Evolutionary conservation across 2,329 filamentous ascomycete genomes (phyloP).

Genomic region (Cercospora nicotianae): DNA sequence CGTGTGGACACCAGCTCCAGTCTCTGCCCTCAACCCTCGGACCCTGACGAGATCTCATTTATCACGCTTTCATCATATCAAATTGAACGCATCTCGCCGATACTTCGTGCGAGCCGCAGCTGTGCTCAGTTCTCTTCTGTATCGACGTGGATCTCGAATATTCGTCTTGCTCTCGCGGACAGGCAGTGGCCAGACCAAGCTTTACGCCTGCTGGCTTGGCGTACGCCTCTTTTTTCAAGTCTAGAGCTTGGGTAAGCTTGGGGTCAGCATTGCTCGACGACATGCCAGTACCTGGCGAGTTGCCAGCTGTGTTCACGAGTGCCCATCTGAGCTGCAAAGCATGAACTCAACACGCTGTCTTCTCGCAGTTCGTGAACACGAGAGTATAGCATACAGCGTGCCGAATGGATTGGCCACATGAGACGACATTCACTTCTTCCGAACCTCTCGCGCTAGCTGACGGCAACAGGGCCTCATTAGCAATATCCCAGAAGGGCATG

Average conservation of each 20-base stretch:
- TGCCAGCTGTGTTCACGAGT: background rate
- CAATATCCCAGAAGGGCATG: no score
- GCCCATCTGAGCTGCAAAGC: background rate
- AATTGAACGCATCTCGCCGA: background rate
- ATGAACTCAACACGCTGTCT: background rate
- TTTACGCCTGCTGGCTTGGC: background rate
- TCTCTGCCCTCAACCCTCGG: background rate
- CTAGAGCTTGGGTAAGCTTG: background rate
- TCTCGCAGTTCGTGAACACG: background rate
- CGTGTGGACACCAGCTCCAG: background rate
- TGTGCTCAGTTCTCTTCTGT: background rate
- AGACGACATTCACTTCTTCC: background rate
- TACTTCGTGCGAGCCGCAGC: background rate
- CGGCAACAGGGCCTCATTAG: background rate
- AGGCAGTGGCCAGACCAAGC: background rate
- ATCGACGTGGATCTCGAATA: background rate
- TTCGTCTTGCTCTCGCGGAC: background rate
- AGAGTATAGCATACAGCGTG: background rate
- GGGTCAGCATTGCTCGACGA: background rate
- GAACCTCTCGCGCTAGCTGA: background rate
- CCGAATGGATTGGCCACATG: background rate
- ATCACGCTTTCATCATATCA: background rate
- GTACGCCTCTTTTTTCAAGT: background rate
- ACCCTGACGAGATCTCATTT: background rate
- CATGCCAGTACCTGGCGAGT: background rate